Conservation (phyloP, 305 asterid species). For the Plantago coronopus region DNA sequence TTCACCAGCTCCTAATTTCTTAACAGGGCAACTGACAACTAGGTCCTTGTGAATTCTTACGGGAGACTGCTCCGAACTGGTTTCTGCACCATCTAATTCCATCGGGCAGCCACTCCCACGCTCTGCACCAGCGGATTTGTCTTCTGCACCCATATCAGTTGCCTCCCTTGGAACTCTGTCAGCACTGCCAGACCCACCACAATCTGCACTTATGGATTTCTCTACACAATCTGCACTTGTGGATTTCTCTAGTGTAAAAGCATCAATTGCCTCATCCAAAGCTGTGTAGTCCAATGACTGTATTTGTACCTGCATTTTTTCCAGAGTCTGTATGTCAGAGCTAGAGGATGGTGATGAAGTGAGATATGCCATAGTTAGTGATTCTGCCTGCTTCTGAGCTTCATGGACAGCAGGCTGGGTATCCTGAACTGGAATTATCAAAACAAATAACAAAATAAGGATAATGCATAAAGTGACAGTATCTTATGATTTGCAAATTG, state of each 20-base stretch:
- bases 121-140: not conserved
- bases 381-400: slow-evolving; percentile 14
- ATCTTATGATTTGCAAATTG: too few relatives aligned
- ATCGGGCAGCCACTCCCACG: too few relatives aligned
- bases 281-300: not conserved
- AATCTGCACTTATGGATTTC: not conserved
- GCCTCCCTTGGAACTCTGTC: slow-evolving; percentile 1
- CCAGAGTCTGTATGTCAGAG: slow-evolving; percentile 8
- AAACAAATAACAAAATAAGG: slow-evolving; percentile 1
- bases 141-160: not conserved
- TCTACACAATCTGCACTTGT: not conserved
- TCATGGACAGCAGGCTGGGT: slow-evolving; percentile 9
- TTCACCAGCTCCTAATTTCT: too few relatives aligned
- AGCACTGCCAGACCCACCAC: too few relatives aligned
- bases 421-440: slow-evolving; percentile 4
- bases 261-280: too few relatives aligned
- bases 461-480: not conserved
- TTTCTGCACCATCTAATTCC: slow-evolving; percentile 5
- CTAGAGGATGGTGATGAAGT: slow-evolving; percentile 24
- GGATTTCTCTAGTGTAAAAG: not conserved
- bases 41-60: not conserved
- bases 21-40: too few relatives aligned
- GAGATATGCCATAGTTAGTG: not conserved
- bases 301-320: too few relatives aligned
- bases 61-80: slow-evolving; percentile 18